Base-by-base conservation (phyloP, 805 yeast species). In the Nakazawaea ernobii region DNA sequence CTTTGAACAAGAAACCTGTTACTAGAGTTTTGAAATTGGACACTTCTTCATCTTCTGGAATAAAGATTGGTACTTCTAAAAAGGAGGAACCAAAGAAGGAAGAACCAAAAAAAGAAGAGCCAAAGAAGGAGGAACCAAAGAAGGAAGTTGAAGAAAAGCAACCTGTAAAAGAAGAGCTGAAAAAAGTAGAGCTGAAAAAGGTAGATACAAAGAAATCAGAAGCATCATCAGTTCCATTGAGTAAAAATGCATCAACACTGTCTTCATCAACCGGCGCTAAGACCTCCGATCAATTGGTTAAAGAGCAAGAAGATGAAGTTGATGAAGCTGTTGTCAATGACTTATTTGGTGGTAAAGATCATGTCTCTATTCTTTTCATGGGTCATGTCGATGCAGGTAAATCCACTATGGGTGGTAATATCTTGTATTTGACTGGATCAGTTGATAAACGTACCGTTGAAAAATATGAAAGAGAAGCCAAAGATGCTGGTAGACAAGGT, bases 301-400 rank as follows among this genome's bases (percentile, higher is more conserved):
- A 77, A 55, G 88, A 82, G 60, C 89, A 82, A 66, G 95, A 86
- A 62, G 92, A 86, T 35, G 80, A 77, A 59, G 75, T 91, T 49
- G 97, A 92, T 64, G 86, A 86, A 60, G 94, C 84, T 57, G 79
- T 91, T 54, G 89, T 94, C 54, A 83, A 79, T 49, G 99, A 95
- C 60, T 70, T 94, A 86, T 94, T 88, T 62, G 97, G 97, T 54
- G 96, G 96, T 61, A 94, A 94, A 68, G 99, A 92, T 66, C 99
- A 94, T 71, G 79, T 94, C 65, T 91, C 97, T 15, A 85, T 94
- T 58, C 89, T 94, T 57, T 94, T 94, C 71, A 94, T 94, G 98
- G 99, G 99, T 59, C 99, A 94, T 65, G 99, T 94, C 56, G 99
- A 94, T 77, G 99, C 99, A 32, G 99, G 99, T 66, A 94, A 94